Base-by-base conservation (phyloP, 257 asterid species). In the Lithospermum erythrorhizon region DNA sequence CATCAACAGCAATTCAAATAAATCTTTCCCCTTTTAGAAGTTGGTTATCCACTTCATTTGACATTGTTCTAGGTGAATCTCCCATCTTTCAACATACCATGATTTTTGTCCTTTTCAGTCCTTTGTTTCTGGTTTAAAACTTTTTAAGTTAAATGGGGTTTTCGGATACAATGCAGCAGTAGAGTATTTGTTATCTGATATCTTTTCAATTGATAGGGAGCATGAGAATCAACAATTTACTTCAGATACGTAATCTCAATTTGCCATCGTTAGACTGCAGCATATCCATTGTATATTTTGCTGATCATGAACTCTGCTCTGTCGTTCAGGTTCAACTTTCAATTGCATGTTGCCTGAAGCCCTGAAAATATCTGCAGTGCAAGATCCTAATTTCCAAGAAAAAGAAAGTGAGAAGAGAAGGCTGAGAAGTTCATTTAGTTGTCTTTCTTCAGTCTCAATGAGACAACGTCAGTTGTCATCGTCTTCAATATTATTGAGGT, bases 291-390 rank as follows among this genome's bases (percentile, higher is more conserved):
- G 45, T 52, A 27, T 52, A 1, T 5, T n/a, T 20, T 23, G 2
- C 30, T 53, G 25, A 23, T 35, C 21, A 2, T 22, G 48, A 58
- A 0, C 10, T 21, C 65, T 65, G 27, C 29, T 49, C 13, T n/a
- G 23, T 67, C 27, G 37, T 21, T 25, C 4, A 90, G 97, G 96
- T 77, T 82, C 85, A 25, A 66, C 82, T 57, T 87, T 87, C 81
- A 87, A 76, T 79, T 90, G 85, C 57, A 71, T 82, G 55, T 65
- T 90, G 21, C 97, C 97, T 0, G 95, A 90, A 74, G 85, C 91
- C 58, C 83, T 90, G 21, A 87, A 79, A 74, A 80, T 85, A 7
- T 74, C 79, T 20, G 81, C 87, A 1, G 96, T 80, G 19, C 82
- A 87, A 79, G 84, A 82, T 22, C 91, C 79, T 2, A 77, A 72